Conservation (phyloP, 257 asterid species). For the Marsdenia floribunda region DNA sequence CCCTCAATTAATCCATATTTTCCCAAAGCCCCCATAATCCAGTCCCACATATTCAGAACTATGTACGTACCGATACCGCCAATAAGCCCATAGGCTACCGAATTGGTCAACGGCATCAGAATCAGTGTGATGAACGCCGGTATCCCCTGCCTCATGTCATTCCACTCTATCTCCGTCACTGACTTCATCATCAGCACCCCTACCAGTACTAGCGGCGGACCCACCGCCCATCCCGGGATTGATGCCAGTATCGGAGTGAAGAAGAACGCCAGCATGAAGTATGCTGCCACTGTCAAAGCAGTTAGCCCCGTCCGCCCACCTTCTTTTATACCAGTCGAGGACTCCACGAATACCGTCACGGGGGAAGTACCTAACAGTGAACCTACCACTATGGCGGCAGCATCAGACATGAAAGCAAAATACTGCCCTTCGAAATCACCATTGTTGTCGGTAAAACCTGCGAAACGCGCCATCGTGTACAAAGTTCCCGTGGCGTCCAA, state of each 20-base stretch:
- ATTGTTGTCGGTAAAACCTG: slow-evolving; percentile 58
- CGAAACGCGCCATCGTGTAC: slow-evolving; percentile 86
- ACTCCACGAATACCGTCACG: slow-evolving; percentile 78
- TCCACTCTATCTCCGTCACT: slow-evolving; percentile 93
- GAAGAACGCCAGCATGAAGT: slow-evolving; percentile 69
- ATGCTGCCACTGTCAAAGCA: slow-evolving; percentile 81
- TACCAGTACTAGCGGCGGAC: slow-evolving; percentile 88
- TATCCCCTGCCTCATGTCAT: slow-evolving; percentile 82
- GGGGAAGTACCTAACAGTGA: slow-evolving; percentile 89
- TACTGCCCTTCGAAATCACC: slow-evolving; percentile 92
- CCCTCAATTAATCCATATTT: slow-evolving; percentile 31
- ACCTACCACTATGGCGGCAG: slow-evolving; percentile 72
- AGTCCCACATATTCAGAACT: slow-evolving; percentile 69
- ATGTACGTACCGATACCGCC: slow-evolving; percentile 78
- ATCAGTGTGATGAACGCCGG: slow-evolving; percentile 87
- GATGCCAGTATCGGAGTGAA: slow-evolving; percentile 91
- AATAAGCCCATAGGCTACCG: slow-evolving; percentile 87
- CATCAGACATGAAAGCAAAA: slow-evolving; percentile 91
- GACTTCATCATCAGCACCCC: slow-evolving; percentile 97
- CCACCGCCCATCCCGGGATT: slow-evolving; percentile 97
- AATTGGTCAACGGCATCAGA: slow-evolving; percentile 86
- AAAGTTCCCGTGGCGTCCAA: slow-evolving; percentile 85
- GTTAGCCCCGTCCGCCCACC: slow-evolving; percentile 96
- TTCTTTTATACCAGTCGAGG: slow-evolving; percentile 90
- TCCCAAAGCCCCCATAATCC: slow-evolving; percentile 34